Conservation (phyloP, 306 rosid genomes). For the Castanopsis chinensis region DNA sequence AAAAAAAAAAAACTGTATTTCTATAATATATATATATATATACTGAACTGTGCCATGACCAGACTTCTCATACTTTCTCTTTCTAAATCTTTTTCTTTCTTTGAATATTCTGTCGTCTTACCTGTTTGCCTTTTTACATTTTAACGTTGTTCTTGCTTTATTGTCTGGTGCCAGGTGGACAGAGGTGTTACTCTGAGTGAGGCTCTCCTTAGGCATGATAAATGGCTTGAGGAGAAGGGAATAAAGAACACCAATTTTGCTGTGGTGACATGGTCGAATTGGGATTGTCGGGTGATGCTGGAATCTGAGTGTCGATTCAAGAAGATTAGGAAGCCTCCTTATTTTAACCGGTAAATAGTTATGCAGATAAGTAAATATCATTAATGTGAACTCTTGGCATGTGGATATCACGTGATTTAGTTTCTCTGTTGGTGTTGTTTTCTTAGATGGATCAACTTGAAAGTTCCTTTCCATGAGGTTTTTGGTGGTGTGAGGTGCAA, state of each 20-base stretch:
- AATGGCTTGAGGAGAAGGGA: constrained; percentile 95
- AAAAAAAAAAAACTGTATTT: not conserved
- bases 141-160: constrained; percentile 12
- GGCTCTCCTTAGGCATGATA: constrained; percentile 92
- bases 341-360: constrained; percentile 72
- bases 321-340: constrained; percentile 89
- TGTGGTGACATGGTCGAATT: constrained; percentile 94
- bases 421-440: constrained; percentile 27
- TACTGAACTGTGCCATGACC: constrained; percentile 2
- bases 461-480: constrained; percentile 79
- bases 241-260: constrained; percentile 83
- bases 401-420: constrained; percentile 20
- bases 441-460: constrained; percentile 88
- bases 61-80: constrained; percentile 3
- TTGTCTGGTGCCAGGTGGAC: constrained; percentile 66
- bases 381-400: constrained; percentile 1
- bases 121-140: not conserved
- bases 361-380: constrained; percentile 2
- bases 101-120: not conserved
- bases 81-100: not conserved
- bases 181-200: constrained; percentile 83
- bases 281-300: constrained; percentile 95
- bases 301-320: constrained; percentile 94
- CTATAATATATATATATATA: not conserved
- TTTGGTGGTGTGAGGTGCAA: constrained; percentile 79